Percentiles rank a stretch among this genome's conserved stretches.
Evolutionary conservation across 495 filamentous ascomycete genomes (phyloP).

Genomic region (Penicillium subrubescens): DNA sequence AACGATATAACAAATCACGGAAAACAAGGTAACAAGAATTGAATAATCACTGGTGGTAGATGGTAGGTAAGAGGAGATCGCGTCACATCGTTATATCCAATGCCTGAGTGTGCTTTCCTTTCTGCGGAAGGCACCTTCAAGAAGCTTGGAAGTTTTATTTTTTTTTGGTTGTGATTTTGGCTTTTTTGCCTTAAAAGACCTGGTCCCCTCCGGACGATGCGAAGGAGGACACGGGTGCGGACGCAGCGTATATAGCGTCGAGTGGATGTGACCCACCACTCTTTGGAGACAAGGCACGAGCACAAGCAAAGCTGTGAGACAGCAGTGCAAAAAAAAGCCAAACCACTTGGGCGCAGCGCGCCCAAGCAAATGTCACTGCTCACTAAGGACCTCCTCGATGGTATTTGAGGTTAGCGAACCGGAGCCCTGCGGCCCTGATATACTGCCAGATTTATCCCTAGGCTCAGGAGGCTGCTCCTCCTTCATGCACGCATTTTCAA

Average conservation of each 20-base stretch:
- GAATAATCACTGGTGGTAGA: slow-evolving; percentile 2
- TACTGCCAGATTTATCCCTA: slow-evolving; percentile 21
- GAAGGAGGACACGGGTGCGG: not conserved
- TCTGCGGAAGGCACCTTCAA: slow-evolving; percentile 1
- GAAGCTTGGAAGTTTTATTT: not conserved
- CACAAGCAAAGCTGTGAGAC: not conserved
- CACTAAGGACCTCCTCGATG: slow-evolving; percentile 40
- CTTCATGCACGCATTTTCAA: slow-evolving; percentile 97
- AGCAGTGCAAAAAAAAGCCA: not conserved
- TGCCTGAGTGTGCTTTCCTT: not conserved
- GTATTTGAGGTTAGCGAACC: slow-evolving; percentile 38
- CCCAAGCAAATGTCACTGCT: slow-evolving; percentile 26
- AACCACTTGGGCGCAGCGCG: not conserved
- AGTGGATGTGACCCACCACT: not conserved
- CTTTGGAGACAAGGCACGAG: not conserved
- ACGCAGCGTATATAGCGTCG: not conserved
- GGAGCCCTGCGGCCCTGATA: slow-evolving; percentile 17
- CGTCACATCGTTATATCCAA: slow-evolving; percentile 16
- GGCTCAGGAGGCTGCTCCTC: slow-evolving; percentile 67
- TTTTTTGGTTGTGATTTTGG: not conserved
- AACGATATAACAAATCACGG: not conserved
- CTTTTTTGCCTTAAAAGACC: not conserved
- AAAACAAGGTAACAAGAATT: not conserved
- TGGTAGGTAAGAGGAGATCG: slow-evolving; percentile 4
- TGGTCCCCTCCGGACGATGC: no score